Conservation (phyloP, 768 basidiomycete genomes). For the Cystoderma amianthinum region DNA sequence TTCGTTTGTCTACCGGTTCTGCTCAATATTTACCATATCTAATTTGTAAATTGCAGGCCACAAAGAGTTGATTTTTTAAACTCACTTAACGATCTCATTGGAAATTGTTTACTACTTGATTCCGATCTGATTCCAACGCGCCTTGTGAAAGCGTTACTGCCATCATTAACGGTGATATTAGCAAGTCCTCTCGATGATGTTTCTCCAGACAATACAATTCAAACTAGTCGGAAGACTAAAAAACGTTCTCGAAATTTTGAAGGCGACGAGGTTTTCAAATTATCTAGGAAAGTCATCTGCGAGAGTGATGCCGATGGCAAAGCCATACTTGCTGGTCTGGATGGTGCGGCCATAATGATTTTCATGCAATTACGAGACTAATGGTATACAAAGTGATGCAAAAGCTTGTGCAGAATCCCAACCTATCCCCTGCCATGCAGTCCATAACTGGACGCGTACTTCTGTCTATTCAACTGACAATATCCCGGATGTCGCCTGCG, state of each 20-base stretch:
- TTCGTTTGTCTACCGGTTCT: slow-evolving; percentile 31
- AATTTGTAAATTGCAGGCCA: slow-evolving; percentile 14
- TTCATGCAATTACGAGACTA: slow-evolving; percentile 2
- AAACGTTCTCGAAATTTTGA: slow-evolving; percentile 68
- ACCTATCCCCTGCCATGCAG: slow-evolving; percentile 43
- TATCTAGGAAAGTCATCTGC: slow-evolving; percentile 38
- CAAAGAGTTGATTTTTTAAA: slow-evolving; percentile 38
- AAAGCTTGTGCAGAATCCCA: slow-evolving; percentile 38
- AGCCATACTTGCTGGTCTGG: slow-evolving; percentile 43
- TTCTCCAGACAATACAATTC: slow-evolving; percentile 11
- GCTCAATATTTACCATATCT: too few relatives aligned
- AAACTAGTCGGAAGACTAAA: slow-evolving; percentile 45
- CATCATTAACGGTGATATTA: slow-evolving; percentile 41
- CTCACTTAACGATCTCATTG: slow-evolving; percentile 35
- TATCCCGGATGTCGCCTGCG: slow-evolving; percentile 50
- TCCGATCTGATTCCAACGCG: slow-evolving; percentile 45
- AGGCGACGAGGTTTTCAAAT: slow-evolving; percentile 65
- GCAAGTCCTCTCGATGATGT: slow-evolving; percentile 25
- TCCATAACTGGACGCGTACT: slow-evolving; percentile 56
- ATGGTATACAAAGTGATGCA: slow-evolving; percentile 36
- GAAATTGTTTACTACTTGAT: slow-evolving; percentile 35
- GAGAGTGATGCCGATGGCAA: slow-evolving; percentile 43
- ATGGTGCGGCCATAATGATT: slow-evolving; percentile 38
- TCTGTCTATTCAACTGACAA: slow-evolving; percentile 46
- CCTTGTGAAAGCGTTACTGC: slow-evolving; percentile 46